Percentiles rank a stretch among this genome's conserved stretches.
Evolutionary conservation across 495 filamentous ascomycete genomes (phyloP).

Genomic region (Penicillium silybi): DNA sequence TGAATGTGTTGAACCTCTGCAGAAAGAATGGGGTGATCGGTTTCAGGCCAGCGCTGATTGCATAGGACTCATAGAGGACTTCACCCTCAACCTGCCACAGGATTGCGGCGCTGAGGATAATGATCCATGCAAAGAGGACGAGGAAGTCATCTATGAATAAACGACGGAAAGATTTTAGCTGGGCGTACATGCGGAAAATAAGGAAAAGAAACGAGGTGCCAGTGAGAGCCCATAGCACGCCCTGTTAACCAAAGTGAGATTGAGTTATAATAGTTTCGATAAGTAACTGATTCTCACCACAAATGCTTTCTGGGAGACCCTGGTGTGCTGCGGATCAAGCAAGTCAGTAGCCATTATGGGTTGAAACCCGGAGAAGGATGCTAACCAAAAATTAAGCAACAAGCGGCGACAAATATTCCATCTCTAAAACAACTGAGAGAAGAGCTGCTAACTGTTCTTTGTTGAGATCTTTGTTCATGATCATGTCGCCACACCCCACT

Average conservation of each 20-base stretch:
- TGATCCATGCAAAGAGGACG: conserved; percentile 18
- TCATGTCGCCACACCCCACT: too few species aligned
- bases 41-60: conserved; percentile 3
- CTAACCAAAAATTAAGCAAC: too few species aligned
- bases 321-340: too few species aligned
- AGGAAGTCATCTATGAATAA: conserved; percentile 22
- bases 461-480: too few species aligned
- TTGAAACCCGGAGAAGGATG: neutral
- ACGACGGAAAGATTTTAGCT: conserved; percentile 16
- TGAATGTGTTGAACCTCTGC: conserved; percentile 7
- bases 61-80: conserved; percentile 10
- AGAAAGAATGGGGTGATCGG: conserved; percentile 2
- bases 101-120: conserved; percentile 18
- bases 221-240: conserved; percentile 14
- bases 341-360: too few species aligned
- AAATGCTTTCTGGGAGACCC: neutral
- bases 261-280: neutral
- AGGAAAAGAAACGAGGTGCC: conserved; percentile 16
- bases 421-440: too few species aligned
- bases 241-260: neutral
- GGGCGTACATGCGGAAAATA: conserved; percentile 17
- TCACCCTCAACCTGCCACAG: conserved; percentile 17
- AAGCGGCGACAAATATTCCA: too few species aligned
- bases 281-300: neutral
- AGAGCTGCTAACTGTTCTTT: too few species aligned